These are phyloP conservation scores for Coemansia sp. DNA, from an alignment of 192 early-diverging fungal species.

Conservation along the genomic window DNA sequence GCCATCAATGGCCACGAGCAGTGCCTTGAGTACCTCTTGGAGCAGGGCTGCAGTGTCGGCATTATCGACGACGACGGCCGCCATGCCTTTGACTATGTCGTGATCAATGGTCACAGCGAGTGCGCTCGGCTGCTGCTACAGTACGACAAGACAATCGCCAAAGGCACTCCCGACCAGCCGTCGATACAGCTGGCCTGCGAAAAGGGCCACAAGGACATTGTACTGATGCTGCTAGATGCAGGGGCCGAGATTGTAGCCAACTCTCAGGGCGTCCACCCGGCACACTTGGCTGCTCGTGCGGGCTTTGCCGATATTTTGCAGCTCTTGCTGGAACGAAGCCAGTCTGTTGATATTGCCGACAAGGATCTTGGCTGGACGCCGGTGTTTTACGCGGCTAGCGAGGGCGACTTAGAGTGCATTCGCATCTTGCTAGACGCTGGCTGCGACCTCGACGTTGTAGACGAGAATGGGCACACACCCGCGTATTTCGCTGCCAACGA, in stretches of 20 bases:
- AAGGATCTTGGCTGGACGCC: constrained; percentile 96
- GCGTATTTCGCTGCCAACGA: constrained; percentile 92
- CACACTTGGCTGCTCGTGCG: constrained; percentile 85
- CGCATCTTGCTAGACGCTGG: constrained; percentile 76
- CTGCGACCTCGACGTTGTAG: constrained; percentile 67
- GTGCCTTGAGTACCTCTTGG: constrained; percentile 62
- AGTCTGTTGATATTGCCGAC: constrained; percentile 77
- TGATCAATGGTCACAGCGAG: constrained; percentile 75
- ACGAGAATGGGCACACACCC: constrained; percentile 81
- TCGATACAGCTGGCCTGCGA: constrained; percentile 88
- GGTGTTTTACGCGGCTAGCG: constrained; percentile 90
- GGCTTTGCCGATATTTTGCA: constrained; percentile 73
- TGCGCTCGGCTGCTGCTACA: constrained; percentile 76
- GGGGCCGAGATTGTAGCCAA: constrained; percentile 75
- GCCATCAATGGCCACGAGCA: constrained; percentile 84
- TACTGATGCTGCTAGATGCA: constrained; percentile 69
- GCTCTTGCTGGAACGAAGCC: constrained; percentile 70
- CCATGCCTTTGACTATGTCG: constrained; percentile 82
- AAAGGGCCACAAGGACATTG: constrained; percentile 86
- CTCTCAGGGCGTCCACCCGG: constrained; percentile 78
- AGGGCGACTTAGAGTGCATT: constrained; percentile 83
- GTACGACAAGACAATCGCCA: constrained; percentile 58
- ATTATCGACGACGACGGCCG: constrained; percentile 87
- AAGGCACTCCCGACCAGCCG: constrained; percentile 53
- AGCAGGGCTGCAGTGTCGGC: constrained; percentile 52